Conservation (phyloP, 2,329 filamentous ascomycete genomes). For the Eutypella sp. region DNA sequence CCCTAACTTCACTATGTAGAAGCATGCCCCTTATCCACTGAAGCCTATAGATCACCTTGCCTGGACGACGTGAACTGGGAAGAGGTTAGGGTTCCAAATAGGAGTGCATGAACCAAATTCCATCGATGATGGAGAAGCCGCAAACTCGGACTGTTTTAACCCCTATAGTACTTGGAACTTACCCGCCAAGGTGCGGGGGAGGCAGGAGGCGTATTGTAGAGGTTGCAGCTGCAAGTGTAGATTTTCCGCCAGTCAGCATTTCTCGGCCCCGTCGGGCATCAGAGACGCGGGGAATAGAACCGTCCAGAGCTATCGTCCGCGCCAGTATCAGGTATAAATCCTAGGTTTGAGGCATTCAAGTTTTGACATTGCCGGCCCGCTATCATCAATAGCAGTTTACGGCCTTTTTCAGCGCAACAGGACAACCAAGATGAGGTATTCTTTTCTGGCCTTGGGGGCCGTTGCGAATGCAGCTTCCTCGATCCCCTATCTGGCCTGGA, state of each 20-base stretch:
- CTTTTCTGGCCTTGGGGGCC: constrained; percentile 8
- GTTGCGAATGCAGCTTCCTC: constrained; percentile 17
- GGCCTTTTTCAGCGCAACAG: not conserved
- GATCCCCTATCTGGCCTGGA: constrained; percentile 28
- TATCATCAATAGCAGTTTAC: not conserved
- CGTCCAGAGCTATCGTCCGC: not conserved
- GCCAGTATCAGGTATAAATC: not conserved
- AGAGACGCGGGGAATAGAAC: not conserved
- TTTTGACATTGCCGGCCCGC: not conserved
- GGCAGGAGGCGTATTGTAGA: not conserved
- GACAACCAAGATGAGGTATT: constrained; percentile 14
- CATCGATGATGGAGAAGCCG: no score
- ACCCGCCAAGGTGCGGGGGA: not conserved
- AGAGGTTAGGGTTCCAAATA: no score
- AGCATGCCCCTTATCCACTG: no score
- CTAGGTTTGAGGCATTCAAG: not conserved
- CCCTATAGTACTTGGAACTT: no score
- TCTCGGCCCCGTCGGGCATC: not conserved
- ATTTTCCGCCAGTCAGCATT: not conserved
- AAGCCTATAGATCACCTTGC: no score
- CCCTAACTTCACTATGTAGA: no score
- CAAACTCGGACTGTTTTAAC: no score
- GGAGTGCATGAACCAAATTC: no score
- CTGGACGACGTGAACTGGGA: no score
- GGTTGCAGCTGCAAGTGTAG: not conserved